Evolutionary conservation across 148 eudicot species (phyloP).

Genomic region (Cornus kousa): DNA sequence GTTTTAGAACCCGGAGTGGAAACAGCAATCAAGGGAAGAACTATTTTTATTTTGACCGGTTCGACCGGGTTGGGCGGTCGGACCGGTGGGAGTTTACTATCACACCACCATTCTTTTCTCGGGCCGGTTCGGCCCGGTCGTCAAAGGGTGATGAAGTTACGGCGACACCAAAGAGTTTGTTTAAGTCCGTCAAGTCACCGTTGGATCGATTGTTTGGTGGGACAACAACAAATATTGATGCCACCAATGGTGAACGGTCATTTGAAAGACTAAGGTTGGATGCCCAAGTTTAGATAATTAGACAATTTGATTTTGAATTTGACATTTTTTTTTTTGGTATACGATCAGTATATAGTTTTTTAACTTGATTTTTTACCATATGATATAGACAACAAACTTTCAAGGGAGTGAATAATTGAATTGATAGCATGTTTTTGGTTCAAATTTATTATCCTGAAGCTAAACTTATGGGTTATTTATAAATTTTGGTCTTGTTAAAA

Average conservation of each 20-base stretch:
- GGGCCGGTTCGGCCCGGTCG: slow-evolving; percentile 24
- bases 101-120: slow-evolving; percentile 14
- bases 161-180: background rate
- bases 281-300: background rate
- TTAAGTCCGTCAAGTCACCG: slow-evolving; percentile 5
- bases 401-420: no score
- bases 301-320: background rate
- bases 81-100: slow-evolving; percentile 24
- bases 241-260: background rate
- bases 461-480: no score
- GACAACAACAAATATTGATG: no score
- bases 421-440: no score
- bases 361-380: background rate
- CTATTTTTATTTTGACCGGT: slow-evolving; percentile 13
- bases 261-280: background rate
- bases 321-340: background rate
- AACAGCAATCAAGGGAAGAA: slow-evolving; percentile 21
- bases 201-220: background rate
- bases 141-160: slow-evolving; percentile 6
- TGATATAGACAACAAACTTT: no score
- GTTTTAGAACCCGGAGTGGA: slow-evolving; percentile 21
- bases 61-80: slow-evolving; percentile 16
- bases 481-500: no score
- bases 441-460: no score
- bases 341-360: no score